Evolutionary conservation across 495 filamentous ascomycete species (phyloP), one percentile per base, ranked within the genome.

Genomic region (Penicillium goetzii): DNA sequence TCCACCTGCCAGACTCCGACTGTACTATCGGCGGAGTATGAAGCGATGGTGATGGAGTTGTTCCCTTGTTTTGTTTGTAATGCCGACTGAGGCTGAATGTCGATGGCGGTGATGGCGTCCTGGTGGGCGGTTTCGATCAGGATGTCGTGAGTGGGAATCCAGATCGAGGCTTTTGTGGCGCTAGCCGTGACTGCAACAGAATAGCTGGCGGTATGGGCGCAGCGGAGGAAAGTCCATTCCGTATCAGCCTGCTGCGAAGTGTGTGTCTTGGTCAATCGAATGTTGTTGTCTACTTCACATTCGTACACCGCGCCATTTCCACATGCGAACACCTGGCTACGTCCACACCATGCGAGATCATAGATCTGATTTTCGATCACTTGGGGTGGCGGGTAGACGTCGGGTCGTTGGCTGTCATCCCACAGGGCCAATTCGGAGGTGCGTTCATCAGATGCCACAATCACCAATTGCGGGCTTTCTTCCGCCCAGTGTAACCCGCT

Each of bases 1-100:
- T 89, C 84, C 21, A 85, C 82, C 64, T 88, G 85, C 90, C 90
- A 93, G 28, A 92, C 79, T 60, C 84, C 83, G 59, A 92, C 86
- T 36, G 82, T 84, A 38, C 88, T 84, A 68, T 92, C 89, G 17
- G 78, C 65, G 4, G 82, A 82, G 26, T 77, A 80, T 19, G 80
- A 80, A 6, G 78, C 81, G 23, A 84, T 71, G 11, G 77, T 66
- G 21, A 82, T 72, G 0, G 70, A 64, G 17, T 69, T 68, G 40
- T 61, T 72, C 19, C 63, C 49, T 38, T 43, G 65, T 26, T 71
- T 59, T 6, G 70, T 57, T 23, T 70, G 58, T 11, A 50, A 66
- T 56, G 81, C 74, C 43, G 78, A 72, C 34, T 74, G 76, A 33
- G 77, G 73, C 30, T 74, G 75, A 21, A 80, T 67, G 36, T 81